A percentile compares a stretch with the other conserved stretches of the same genome.
These are phyloP conservation scores for Skeletonema costatum DNA, from an alignment of 108 stramenopile genomes.

Conservation along the genomic window DNA sequence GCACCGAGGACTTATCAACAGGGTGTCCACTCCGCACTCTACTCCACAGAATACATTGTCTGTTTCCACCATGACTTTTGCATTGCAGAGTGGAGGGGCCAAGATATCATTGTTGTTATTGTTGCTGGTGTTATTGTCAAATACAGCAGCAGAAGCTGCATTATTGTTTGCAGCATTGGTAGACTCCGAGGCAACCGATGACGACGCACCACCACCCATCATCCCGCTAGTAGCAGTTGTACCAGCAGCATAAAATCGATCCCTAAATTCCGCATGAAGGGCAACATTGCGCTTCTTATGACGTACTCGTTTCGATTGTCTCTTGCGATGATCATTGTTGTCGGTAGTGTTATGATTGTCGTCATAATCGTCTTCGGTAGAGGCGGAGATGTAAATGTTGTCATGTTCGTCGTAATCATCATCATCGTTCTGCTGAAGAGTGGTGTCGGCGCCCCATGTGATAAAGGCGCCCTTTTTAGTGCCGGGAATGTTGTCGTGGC, in stretches of 20 bases:
- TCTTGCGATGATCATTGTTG: neutral
- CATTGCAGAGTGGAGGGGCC: neutral
- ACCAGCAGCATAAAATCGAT: neutral
- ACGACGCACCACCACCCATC: constrained; percentile 1
- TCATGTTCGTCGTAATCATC: neutral
- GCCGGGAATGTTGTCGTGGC: neutral
- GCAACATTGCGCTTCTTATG: constrained; percentile 42
- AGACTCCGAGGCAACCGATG: too few relatives aligned
- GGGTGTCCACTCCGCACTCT: constrained; percentile 31
- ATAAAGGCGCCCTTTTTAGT: constrained; percentile 10
- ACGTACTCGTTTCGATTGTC: constrained; percentile 18
- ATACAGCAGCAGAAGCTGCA: too few relatives aligned
- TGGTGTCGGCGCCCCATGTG: constrained; percentile 22
- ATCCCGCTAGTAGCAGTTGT: neutral
- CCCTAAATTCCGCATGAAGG: constrained; percentile 37
- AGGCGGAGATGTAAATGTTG: neutral
- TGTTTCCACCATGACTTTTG: neutral
- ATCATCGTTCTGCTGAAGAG: neutral
- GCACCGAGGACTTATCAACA: neutral
- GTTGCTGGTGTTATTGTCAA: constrained; percentile 10
- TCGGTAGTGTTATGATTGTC: neutral
- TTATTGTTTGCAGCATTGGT: too few relatives aligned
- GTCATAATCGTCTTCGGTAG: neutral
- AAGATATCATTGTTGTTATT: constrained; percentile 23
- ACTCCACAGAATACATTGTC: constrained; percentile 41